Base-by-base conservation (phyloP, 2,329 filamentous ascomycete species). In the Pseudocercospora vitis region DNA sequence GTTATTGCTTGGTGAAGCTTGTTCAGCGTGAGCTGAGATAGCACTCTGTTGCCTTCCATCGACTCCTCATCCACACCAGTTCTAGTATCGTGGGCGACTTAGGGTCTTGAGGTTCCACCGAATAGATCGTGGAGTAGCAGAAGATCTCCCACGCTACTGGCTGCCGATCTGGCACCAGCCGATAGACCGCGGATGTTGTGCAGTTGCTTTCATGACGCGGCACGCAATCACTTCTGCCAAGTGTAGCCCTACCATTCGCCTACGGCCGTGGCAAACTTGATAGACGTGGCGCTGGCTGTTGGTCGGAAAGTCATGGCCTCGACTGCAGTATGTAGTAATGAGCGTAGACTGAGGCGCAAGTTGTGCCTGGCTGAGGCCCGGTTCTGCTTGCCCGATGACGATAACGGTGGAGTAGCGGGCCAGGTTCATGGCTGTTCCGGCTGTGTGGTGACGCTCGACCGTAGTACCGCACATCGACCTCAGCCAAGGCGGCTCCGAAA, bases 1-100 rank as follows among this genome's bases (percentile, higher is more conserved):
- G 37, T 11, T 40, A 40, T 24, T 40, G 37, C 37, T 40, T 40
- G 37, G 19, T 24, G 4, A 21, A 39, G 37, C 37, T 40, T 40
- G 37, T 23, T 19, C 2, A 19, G 37, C 37, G 23, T 40, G 37
- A 16, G 19, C 37, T 40, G 37, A 40, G 6, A 29, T 29, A 29
- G 26, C 6, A 11, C 37, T 19, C 23, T 40, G 16, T 19, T 12
- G 19, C 21, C 35, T 19, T 21, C 35, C 35, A 21, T 9, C 9
- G 33, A n/a, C 9, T 37, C 33, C n/a, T 37, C 8, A 21, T 9
- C 37, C 12, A 40, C 37, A 40, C 37, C 37, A 19, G 16, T 40
- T 23, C 37, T 19, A 19, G 37, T 19, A 40, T 21, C 19, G 37
- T 40, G 19, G 35, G 18, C 8, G 35, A 39, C 11, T 12, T 39